Evolutionary conservation across 306 rosid genomes (phyloP), one percentile per base, ranked within the genome.

Genomic region (Vigna reflexopilosa): DNA sequence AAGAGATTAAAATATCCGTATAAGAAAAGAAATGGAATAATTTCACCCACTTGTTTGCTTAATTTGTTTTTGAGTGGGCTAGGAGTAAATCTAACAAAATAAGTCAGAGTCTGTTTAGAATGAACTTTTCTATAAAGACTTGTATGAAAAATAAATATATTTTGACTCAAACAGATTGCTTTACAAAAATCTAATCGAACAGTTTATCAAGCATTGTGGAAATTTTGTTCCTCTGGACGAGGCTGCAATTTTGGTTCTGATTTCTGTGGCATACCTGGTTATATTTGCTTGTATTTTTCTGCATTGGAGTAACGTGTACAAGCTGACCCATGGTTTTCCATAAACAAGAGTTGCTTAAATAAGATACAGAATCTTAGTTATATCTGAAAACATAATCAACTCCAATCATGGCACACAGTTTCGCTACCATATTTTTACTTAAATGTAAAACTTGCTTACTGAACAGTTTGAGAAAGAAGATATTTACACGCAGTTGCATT

Each of bases 401-500:
- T 59, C 19, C 42, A 59, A 59, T 38, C 42, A 30, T 61, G 44
- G 6, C 65, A 26, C 65, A 58, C 62, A 56, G 32, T 56, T 56
- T 20, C 10, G 32, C 34, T 54, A 15, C 32, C 6, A 55, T 12
- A 3, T 16, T 9, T 42, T 56, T 56, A 22, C 16, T 24, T 14
- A 58, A 26, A 13, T 13, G 20, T 59, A 59, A 28, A 59, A 59
- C 11, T 28, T 14, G 19, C 40, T 59, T 26, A 59, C 30, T 6
- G 19, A 38, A 65, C 52, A 51, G 24, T 65, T 77, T 44, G 36
- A n/a, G n/a, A n/a, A 17, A 67, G 5, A n/a, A 65, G 48, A 54
- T 20, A 56, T 4, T 13, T 15, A 65, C 1, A 17, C 12, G 8
- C 63, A 3, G 8, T 38, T 59, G 36, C 38, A 63, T 63, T 64